Percentiles rank a stretch among this genome's conserved stretches.
Conservation (phyloP, 169 alveolate species). For the Theileria orientalis region DNA sequence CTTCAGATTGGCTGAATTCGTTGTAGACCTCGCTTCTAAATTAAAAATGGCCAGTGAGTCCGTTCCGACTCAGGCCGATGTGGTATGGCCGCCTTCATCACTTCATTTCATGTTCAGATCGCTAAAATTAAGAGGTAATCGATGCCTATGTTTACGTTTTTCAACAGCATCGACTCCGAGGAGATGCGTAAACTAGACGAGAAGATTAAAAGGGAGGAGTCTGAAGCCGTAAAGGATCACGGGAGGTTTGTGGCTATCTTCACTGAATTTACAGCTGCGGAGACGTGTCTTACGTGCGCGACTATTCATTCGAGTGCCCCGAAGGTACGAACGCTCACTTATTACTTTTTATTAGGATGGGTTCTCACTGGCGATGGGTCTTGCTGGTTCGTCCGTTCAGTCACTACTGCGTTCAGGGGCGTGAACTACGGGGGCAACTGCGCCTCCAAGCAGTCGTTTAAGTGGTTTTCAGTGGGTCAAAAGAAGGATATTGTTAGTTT, state of each 20-base stretch:
- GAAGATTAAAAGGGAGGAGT: constrained; percentile 38
- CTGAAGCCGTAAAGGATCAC: constrained; percentile 37
- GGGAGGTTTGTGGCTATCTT: constrained; percentile 25
- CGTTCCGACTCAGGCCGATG: constrained; percentile 46
- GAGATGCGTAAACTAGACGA: constrained; percentile 37
- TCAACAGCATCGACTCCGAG: constrained; percentile 33
- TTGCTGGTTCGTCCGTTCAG: constrained; percentile 28
- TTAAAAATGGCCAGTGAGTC: constrained; percentile 38
- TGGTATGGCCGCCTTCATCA: constrained; percentile 25
- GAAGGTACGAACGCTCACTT: constrained; percentile 3
- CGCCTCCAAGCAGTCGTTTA: constrained; percentile 47
- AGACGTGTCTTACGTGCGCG: constrained; percentile 35
- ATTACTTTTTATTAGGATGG: constrained; percentile 29
- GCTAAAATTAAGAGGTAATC: constrained; percentile 48
- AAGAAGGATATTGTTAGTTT: constrained; percentile 43
- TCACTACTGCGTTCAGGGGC: constrained; percentile 33
- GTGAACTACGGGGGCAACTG: constrained; percentile 48
- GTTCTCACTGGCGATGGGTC: constrained; percentile 39
- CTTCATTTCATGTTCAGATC: background rate
- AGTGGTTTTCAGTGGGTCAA: constrained; percentile 42
- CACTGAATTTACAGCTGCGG: constrained; percentile 24
- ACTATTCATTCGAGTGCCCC: constrained; percentile 52
- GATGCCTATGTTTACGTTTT: background rate
- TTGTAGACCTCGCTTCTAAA: constrained; percentile 47
- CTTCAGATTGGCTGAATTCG: background rate